phyloP scores from a whole-genome alignment of 1,139 yeast genomes.

The Sugiyamaella neomexicana region DNA sequence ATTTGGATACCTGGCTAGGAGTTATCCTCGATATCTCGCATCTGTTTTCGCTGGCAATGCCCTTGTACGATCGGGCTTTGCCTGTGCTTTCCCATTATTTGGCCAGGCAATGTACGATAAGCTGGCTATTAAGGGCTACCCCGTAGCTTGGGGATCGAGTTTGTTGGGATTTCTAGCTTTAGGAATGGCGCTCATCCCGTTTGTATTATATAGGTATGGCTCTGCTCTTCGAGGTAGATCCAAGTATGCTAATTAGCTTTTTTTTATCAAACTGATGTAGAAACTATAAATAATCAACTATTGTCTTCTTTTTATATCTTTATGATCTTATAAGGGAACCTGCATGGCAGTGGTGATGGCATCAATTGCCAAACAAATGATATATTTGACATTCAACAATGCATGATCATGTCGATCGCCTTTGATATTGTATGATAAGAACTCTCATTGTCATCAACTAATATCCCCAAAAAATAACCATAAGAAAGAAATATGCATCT shows the following conservation, averaged over 20 bases:
- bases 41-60: slow-evolving; percentile 62
- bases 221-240: slow-evolving; percentile 30
- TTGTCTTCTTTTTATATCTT: neutral
- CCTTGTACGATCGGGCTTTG: slow-evolving; percentile 53
- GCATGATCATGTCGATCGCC: too few species aligned
- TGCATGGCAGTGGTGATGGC: too few species aligned
- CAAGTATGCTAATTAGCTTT: slow-evolving; percentile 33
- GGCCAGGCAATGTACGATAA: slow-evolving; percentile 53
- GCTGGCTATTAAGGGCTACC: slow-evolving; percentile 47
- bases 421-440: too few species aligned
- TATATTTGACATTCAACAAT: too few species aligned
- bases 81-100: slow-evolving; percentile 63
- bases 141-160: slow-evolving; percentile 61
- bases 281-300: neutral
- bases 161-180: slow-evolving; percentile 48
- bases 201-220: slow-evolving; percentile 29
- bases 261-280: neutral
- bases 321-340: too few species aligned
- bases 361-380: too few species aligned
- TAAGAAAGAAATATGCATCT: too few species aligned
- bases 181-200: slow-evolving; percentile 47
- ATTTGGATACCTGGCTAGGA: slow-evolving; percentile 66
- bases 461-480: too few species aligned
- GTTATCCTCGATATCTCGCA: slow-evolving; percentile 71
- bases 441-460: too few species aligned